Conservation (phyloP, 1,139 yeast species). For the Sugiyamaella castrensis region DNA sequence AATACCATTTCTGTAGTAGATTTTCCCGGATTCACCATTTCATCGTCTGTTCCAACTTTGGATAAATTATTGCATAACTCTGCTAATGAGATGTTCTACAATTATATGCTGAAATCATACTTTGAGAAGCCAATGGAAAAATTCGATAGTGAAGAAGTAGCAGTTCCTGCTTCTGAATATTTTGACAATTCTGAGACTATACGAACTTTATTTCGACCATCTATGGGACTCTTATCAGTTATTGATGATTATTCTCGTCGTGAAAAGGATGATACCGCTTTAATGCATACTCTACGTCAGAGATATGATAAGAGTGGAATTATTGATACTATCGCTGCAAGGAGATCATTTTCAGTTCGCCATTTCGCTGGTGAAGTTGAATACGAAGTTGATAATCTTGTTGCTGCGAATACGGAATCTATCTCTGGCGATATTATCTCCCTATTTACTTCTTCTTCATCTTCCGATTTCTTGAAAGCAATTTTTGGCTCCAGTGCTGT, state of each 20-base stretch:
- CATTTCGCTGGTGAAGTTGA: conserved; percentile 45
- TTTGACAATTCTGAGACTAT: conserved; percentile 44
- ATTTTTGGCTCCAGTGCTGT: conserved; percentile 41
- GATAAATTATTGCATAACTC: conserved; percentile 43
- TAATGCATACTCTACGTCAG: conserved; percentile 35
- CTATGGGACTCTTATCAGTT: conserved; percentile 38
- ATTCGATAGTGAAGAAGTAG: conserved; percentile 42
- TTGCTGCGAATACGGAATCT: conserved; percentile 38
- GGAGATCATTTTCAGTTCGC: conserved; percentile 36
- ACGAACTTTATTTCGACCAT: conserved; percentile 37
- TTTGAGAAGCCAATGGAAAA: conserved; percentile 40
- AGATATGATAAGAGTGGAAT: conserved; percentile 37
- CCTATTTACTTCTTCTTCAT: conserved; percentile 40
- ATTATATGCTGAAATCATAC: conserved; percentile 38
- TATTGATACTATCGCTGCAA: conserved; percentile 31
- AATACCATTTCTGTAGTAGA: conserved; percentile 41
- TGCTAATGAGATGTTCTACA: conserved; percentile 43
- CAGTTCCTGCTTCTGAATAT: conserved; percentile 38
- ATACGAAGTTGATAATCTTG: conserved; percentile 36
- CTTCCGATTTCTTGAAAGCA: conserved; percentile 39
- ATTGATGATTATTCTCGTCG: conserved; percentile 42
- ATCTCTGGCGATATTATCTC: conserved; percentile 42
- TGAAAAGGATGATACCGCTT: conserved; percentile 36
- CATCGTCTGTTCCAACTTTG: conserved; percentile 37
- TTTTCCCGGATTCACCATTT: conserved; percentile 43